Conservation (phyloP, 1,284 basidiomycete genomes). For the Austroboletus novae-zelandiae region DNA sequence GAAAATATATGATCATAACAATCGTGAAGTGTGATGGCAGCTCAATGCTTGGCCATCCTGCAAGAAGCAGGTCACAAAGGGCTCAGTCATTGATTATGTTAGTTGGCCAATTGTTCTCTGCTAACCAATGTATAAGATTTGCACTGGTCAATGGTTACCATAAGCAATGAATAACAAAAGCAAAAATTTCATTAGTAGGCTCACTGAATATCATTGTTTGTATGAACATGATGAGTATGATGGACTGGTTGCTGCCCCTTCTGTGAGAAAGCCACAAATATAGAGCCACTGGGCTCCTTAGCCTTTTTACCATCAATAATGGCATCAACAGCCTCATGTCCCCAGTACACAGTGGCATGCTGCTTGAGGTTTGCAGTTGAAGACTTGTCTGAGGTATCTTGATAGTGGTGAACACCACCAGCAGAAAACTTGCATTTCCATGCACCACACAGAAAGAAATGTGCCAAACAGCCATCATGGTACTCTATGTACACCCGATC, state of each 20-base stretch:
- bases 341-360: not conserved
- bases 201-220: not conserved
- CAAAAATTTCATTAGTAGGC: not conserved
- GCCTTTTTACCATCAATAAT: not conserved
- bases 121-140: not conserved
- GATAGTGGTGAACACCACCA: not conserved
- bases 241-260: not conserved
- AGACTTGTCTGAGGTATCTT: not conserved
- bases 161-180: no score
- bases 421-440: not conserved
- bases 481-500: not conserved
- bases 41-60: not conserved
- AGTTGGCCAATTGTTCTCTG: not conserved
- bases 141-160: no score
- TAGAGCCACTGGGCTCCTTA: not conserved
- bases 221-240: not conserved
- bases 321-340: not conserved
- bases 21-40: not conserved
- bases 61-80: not conserved
- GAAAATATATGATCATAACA: no score
- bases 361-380: not conserved
- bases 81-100: not conserved
- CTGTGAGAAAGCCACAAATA: not conserved
- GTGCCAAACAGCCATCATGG: not conserved
- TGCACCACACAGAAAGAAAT: not conserved